Evolutionary conservation across 768 basidiomycete genomes (phyloP).

Genomic region (Postia placenta): DNA sequence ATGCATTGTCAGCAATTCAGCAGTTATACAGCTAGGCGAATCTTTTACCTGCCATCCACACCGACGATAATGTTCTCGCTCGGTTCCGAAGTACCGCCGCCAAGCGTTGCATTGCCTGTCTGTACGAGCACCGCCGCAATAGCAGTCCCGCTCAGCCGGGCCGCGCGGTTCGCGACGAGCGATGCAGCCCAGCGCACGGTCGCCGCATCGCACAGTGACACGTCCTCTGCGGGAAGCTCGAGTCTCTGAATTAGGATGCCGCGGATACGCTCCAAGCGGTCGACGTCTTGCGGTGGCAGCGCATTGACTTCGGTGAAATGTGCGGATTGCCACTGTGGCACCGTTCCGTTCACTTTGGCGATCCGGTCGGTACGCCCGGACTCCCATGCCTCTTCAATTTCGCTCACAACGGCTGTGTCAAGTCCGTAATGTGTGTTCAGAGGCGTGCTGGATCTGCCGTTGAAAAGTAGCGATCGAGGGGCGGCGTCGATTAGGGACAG

Average conservation of each 20-base stretch:
- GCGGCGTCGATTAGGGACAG: conserved; percentile 75
- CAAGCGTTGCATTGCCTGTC: conserved; percentile 59
- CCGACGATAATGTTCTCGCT: conserved; percentile 66
- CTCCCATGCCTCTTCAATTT: conserved; percentile 71
- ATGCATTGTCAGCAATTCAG: not conserved
- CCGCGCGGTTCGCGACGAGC: conserved; percentile 77
- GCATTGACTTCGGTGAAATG: conserved; percentile 22
- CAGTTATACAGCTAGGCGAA: no score
- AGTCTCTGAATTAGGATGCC: conserved; percentile 57
- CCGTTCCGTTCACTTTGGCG: conserved; percentile 13
- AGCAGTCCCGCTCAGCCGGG: conserved; percentile 78
- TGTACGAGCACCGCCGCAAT: conserved; percentile 83
- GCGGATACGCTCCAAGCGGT: conserved; percentile 48
- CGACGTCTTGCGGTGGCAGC: conserved; percentile 15
- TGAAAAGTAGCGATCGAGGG: conserved; percentile 70
- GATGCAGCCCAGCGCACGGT: conserved; percentile 78
- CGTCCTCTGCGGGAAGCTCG: conserved; percentile 48
- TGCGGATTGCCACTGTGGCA: conserved; percentile 9
- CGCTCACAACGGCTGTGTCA: conserved; percentile 90
- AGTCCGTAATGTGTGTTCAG: conserved; percentile 92
- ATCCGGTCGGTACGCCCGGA: conserved; percentile 11
- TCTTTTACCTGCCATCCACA: conserved; percentile 86
- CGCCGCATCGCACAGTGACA: conserved; percentile 43
- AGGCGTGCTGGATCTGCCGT: conserved; percentile 61
- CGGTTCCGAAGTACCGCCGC: conserved; percentile 24